Conservation (phyloP, 352 stramenopile species). For the Phytophthora meadii region DNA sequence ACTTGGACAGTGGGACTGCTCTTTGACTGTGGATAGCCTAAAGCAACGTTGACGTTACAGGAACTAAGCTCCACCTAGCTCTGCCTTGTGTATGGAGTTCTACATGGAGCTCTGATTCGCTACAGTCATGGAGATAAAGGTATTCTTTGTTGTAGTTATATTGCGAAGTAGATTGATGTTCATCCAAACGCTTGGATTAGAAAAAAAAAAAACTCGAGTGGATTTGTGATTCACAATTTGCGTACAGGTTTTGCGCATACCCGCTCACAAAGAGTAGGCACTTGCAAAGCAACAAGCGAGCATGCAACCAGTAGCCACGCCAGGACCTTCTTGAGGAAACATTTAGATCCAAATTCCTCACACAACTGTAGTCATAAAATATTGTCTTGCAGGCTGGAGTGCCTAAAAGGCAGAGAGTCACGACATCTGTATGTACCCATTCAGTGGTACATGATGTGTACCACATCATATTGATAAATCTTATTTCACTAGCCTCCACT, state of each 20-base stretch:
- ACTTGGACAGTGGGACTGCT: conserved; percentile 12
- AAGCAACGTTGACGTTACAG: not conserved
- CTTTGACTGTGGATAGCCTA: conserved; percentile 5
- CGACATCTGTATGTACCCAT: not conserved
- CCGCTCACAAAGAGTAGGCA: conserved; percentile 26
- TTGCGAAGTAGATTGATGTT: no score
- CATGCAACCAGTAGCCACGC: not conserved
- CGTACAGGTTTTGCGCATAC: conserved; percentile 7
- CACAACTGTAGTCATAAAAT: not conserved
- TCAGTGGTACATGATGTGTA: no score
- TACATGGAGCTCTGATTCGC: no score
- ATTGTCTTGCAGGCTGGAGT: not conserved
- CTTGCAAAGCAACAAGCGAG: not conserved
- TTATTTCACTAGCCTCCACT: no score
- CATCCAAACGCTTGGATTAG: no score
- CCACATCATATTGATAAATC: no score
- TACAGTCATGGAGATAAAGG: no score
- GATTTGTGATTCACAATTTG: no score
- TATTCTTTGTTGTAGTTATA: no score
- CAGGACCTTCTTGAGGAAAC: not conserved
- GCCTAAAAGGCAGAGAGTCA: conserved; percentile 19
- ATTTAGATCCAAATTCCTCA: not conserved
- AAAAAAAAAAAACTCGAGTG: no score
- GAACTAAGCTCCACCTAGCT: not conserved
- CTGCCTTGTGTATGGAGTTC: not conserved